These are phyloP conservation scores for Penicillium mononematosum DNA, from an alignment of 495 filamentous ascomycete genomes.

Conservation along the genomic window DNA sequence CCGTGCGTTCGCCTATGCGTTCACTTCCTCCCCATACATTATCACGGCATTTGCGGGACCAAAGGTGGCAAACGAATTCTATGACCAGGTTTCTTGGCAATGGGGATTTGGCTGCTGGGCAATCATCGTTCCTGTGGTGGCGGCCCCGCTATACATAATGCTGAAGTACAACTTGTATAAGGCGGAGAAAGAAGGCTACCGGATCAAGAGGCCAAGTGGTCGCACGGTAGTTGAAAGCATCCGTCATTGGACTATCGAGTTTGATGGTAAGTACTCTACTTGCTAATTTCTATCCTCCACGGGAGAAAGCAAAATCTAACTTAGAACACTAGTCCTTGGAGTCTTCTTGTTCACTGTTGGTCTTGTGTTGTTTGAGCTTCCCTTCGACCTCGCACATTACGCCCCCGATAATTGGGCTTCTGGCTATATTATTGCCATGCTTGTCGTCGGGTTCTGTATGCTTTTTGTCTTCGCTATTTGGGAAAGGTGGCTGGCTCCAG, in stretches of 20 bases:
- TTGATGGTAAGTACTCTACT: slow-evolving; percentile 12
- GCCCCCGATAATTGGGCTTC: slow-evolving; percentile 41
- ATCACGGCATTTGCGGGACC: slow-evolving; percentile 52
- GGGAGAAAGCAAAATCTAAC: too few species aligned
- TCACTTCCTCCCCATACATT: slow-evolving; percentile 55
- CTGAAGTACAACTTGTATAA: slow-evolving; percentile 50
- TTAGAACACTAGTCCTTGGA: slow-evolving; percentile 30
- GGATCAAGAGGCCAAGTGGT: slow-evolving; percentile 28
- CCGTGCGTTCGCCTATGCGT: slow-evolving; percentile 54
- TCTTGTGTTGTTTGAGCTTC: slow-evolving; percentile 56
- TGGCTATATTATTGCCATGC: slow-evolving; percentile 48
- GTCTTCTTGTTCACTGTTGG: slow-evolving; percentile 54
- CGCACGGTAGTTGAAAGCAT: slow-evolving; percentile 11
- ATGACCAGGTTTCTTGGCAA: slow-evolving; percentile 46
- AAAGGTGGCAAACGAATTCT: slow-evolving; percentile 42
- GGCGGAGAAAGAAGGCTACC: slow-evolving; percentile 39
- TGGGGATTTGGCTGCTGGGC: slow-evolving; percentile 60
- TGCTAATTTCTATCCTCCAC: too few species aligned
- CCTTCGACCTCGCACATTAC: slow-evolving; percentile 48
- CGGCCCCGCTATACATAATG: slow-evolving; percentile 40
- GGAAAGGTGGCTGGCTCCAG: slow-evolving; percentile 51
- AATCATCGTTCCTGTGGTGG: slow-evolving; percentile 53
- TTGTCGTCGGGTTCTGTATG: slow-evolving; percentile 51
- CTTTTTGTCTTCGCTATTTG: slow-evolving; percentile 53
- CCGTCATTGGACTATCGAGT: slow-evolving; percentile 13